Conservation (phyloP, 768 basidiomycete species). For the Lactarius trivialis region DNA sequence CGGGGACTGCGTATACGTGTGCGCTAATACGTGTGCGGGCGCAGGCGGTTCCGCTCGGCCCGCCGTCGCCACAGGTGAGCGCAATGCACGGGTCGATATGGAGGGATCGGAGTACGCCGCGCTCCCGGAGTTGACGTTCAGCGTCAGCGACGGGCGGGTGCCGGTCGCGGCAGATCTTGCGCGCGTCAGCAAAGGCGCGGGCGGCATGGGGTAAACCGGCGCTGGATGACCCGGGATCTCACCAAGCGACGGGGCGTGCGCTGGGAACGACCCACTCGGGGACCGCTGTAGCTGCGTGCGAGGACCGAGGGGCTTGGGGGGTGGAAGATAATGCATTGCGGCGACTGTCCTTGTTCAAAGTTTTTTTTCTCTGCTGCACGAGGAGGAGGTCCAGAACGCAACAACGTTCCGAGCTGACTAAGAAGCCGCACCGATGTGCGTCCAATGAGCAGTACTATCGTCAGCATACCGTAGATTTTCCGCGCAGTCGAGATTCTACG, state of each 20-base stretch:
- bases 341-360: neutral
- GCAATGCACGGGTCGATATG: neutral
- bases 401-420: neutral
- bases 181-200: conserved; percentile 2
- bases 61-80: neutral
- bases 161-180: neutral
- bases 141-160: conserved; percentile 9
- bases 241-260: neutral
- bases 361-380: neutral
- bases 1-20: neutral
- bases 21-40: neutral
- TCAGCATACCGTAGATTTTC: neutral
- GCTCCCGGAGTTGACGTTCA: conserved; percentile 4
- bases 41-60: neutral
- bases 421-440: neutral
- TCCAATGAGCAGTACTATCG: neutral
- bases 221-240: neutral
- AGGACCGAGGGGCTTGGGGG: conserved; percentile 7
- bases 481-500: neutral
- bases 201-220: neutral
- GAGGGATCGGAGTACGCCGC: neutral
- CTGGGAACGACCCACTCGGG: conserved; percentile 1
- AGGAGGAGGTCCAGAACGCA: neutral
- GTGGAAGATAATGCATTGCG: conserved; percentile 1
- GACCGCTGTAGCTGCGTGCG: conserved; percentile 12